Conservation (phyloP, 192 early-diverging fungal genomes). For the Rhizophagus sp. region DNA sequence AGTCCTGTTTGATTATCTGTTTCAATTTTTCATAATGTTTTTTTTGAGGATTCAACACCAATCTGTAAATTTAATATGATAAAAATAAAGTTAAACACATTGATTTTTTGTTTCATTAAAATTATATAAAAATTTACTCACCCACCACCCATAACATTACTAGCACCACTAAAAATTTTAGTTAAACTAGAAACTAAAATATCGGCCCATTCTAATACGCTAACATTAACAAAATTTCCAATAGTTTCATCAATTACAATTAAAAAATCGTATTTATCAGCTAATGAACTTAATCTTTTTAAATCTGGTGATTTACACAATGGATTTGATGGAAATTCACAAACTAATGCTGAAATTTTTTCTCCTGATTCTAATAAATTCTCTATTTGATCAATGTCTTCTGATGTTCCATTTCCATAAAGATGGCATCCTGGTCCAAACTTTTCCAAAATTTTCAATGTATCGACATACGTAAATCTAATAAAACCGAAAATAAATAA, state of each 20-base stretch:
- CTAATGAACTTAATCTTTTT: conserved; percentile 68
- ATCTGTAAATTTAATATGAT: conserved; percentile 36
- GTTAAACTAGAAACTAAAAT: conserved; percentile 89
- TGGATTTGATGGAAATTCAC: conserved; percentile 95
- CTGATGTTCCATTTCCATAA: conserved; percentile 79
- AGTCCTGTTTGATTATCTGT: conserved; percentile 54
- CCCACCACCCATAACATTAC: conserved; percentile 98
- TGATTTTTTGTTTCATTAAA: not conserved
- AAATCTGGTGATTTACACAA: conserved; percentile 84
- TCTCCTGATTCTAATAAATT: conserved; percentile 60
- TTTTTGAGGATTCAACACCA: conserved; percentile 76
- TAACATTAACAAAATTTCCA: conserved; percentile 91
- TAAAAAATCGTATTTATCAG: conserved; percentile 73
- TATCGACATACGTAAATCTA: conserved; percentile 93
- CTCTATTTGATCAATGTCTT: conserved; percentile 76
- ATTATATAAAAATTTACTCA: conserved; percentile 38
- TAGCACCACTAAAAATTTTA: conserved; percentile 94
- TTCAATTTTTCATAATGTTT: conserved; percentile 58
- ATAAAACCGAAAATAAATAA: not conserved
- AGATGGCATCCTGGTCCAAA: conserved; percentile 90
- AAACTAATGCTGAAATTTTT: conserved; percentile 78
- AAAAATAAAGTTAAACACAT: not conserved
- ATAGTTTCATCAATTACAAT: conserved; percentile 95
- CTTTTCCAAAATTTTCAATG: conserved; percentile 95
- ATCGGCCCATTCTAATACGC: conserved; percentile 77